Percentiles rank a stretch among this genome's conserved stretches.
These are phyloP conservation scores for Trapa incisa DNA, from an alignment of 345 rosid species.

Conservation along the genomic window DNA sequence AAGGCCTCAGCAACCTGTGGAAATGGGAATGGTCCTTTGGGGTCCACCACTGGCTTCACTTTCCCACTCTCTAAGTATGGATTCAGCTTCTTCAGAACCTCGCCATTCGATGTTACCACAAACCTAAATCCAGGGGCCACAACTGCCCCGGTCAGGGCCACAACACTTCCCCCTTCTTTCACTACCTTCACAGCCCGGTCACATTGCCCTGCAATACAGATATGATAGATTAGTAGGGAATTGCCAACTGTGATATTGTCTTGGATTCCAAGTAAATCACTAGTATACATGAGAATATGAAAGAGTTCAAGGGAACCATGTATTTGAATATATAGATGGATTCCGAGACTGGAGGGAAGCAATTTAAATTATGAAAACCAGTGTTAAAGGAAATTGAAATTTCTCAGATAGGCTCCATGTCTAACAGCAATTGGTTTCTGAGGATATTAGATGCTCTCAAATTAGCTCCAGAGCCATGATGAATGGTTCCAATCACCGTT, in stretches of 20 bases:
- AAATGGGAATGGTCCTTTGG: slow-evolving; percentile 77
- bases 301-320: neutral
- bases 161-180: slow-evolving; percentile 86
- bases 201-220: slow-evolving; percentile 51
- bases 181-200: slow-evolving; percentile 77
- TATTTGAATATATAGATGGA: neutral
- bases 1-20: slow-evolving; percentile 56
- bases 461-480: neutral
- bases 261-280: neutral
- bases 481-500: neutral
- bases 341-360: neutral
- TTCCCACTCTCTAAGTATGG: slow-evolving; percentile 73
- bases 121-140: slow-evolving; percentile 87
- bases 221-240: neutral
- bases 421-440: neutral
- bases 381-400: neutral
- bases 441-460: neutral
- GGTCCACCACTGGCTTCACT: slow-evolving; percentile 75
- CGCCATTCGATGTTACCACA: slow-evolving; percentile 79
- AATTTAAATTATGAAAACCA: neutral
- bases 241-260: no score
- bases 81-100: slow-evolving; percentile 68
- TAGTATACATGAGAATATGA: neutral
- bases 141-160: slow-evolving; percentile 85
- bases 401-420: neutral